phyloP scores from a whole-genome alignment of 306 rosid species.

The Casuarina cunninghamiana region DNA sequence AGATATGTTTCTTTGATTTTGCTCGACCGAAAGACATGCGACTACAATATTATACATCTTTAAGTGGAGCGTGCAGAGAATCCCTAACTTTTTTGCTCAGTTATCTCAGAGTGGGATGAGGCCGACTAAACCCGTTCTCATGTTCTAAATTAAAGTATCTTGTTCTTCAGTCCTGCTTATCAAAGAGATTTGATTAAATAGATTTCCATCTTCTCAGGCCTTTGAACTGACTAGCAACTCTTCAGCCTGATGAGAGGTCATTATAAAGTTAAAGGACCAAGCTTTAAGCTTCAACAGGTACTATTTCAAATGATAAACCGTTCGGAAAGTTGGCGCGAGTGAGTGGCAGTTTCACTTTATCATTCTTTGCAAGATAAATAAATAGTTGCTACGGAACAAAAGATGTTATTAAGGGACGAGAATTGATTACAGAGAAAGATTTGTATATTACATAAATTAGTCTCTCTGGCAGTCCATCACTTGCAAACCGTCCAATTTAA shows the following conservation, averaged over 20 bases:
- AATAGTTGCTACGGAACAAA: too few relatives aligned
- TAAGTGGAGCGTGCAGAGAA: slow-evolving; percentile 21
- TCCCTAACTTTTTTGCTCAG: not conserved
- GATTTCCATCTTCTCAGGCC: not conserved
- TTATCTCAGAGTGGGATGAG: not conserved
- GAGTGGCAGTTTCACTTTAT: too few relatives aligned
- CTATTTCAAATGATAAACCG: too few relatives aligned
- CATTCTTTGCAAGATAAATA: too few relatives aligned
- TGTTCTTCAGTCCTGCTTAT: not conserved
- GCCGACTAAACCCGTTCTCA: slow-evolving; percentile 1
- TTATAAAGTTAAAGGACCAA: not conserved
- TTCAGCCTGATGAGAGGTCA: slow-evolving; percentile 19
- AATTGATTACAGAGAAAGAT: too few relatives aligned
- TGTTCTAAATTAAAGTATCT: not conserved
- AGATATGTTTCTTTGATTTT: slow-evolving; percentile 13
- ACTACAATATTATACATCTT: slow-evolving; percentile 8
- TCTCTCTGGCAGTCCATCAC: too few relatives aligned
- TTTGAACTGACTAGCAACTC: slow-evolving; percentile 9
- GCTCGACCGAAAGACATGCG: slow-evolving; percentile 5
- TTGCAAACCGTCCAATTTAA: too few relatives aligned
- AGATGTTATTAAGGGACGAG: too few relatives aligned
- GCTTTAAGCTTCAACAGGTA: too few relatives aligned
- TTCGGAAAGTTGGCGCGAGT: too few relatives aligned
- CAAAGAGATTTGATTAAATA: not conserved
- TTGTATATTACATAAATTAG: too few relatives aligned